Conservation (phyloP, 2,329 filamentous ascomycete genomes). For the Escovopsis weberi region DNA sequence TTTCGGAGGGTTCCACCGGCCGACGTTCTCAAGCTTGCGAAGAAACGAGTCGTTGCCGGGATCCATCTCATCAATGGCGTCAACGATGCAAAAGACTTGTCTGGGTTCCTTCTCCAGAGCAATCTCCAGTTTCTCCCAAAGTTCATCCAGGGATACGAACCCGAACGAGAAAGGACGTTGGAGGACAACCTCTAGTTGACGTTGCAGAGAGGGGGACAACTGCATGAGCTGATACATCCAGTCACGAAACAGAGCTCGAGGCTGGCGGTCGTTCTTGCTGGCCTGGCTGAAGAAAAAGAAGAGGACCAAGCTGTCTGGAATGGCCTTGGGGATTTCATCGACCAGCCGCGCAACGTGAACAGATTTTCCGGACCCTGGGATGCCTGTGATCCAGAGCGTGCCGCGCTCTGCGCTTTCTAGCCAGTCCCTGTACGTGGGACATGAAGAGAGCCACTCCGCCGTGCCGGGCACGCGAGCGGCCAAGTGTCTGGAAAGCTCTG, state of each 20-base stretch:
- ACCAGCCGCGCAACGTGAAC: slow-evolving; percentile 17
- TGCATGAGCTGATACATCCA: slow-evolving; percentile 20
- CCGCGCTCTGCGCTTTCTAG: slow-evolving; percentile 4
- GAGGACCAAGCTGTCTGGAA: slow-evolving; percentile 13
- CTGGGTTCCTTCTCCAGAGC: slow-evolving; percentile 10
- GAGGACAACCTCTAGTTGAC: slow-evolving; percentile 8
- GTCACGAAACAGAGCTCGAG: slow-evolving; percentile 17
- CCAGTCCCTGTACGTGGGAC: slow-evolving; percentile 8
- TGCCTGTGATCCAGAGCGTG: slow-evolving; percentile 20
- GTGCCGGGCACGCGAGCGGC: slow-evolving; percentile 10
- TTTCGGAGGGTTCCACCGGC: slow-evolving; percentile 13
- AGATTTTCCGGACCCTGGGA: slow-evolving; percentile 25
- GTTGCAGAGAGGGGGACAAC: slow-evolving; percentile 17
- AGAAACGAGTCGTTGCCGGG: slow-evolving; percentile 19
- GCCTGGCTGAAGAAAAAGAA: slow-evolving; percentile 27
- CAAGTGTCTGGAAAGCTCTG: slow-evolving; percentile 9
- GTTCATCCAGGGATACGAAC: slow-evolving; percentile 7
- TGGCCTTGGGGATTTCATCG: slow-evolving; percentile 6
- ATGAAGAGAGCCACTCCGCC: slow-evolving; percentile 9
- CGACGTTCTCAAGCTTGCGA: slow-evolving; percentile 16
- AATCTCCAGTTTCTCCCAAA: slow-evolving; percentile 18
- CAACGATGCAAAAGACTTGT: slow-evolving; percentile 24
- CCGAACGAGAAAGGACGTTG: not conserved
- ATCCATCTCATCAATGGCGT: slow-evolving; percentile 34
- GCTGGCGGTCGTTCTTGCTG: slow-evolving; percentile 19